phyloP scores from a whole-genome alignment of 805 yeast genomes.

The Candida maesae region DNA sequence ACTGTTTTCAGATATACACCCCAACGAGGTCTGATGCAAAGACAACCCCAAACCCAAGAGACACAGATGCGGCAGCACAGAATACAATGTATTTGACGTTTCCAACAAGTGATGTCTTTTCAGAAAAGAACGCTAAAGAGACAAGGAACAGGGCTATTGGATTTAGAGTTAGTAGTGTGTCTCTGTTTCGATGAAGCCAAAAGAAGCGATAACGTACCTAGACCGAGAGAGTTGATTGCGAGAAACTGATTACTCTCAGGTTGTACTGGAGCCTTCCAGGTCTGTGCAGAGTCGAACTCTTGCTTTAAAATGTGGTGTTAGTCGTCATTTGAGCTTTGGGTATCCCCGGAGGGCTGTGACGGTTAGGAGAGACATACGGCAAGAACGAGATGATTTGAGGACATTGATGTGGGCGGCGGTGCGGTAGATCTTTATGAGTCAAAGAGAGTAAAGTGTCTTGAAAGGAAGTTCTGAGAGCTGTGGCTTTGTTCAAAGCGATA shows the following conservation, averaged over 20 bases:
- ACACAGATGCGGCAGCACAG: conserved; percentile 32
- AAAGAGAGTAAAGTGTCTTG: too few relatives aligned
- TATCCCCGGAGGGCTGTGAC: too few relatives aligned
- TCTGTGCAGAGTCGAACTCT: not conserved
- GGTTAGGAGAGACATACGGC: too few relatives aligned
- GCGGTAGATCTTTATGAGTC: too few relatives aligned
- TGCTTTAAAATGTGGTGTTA: not conserved
- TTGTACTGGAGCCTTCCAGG: conserved; percentile 2
- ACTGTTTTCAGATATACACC: conserved; percentile 36
- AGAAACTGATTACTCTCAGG: conserved; percentile 3
- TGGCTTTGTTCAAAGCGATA: too few relatives aligned
- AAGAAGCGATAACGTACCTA: conserved; percentile 1
- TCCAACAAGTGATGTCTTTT: conserved; percentile 9
- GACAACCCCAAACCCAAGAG: conserved; percentile 38
- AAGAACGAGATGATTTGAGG: too few relatives aligned
- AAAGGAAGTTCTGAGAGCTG: too few relatives aligned
- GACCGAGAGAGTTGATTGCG: not conserved
- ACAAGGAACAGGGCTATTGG: conserved; percentile 7
- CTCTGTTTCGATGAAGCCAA: not conserved
- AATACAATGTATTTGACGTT: conserved; percentile 23
- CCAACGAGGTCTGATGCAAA: conserved; percentile 42
- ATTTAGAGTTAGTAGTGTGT: not conserved
- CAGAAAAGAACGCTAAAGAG: conserved; percentile 7
- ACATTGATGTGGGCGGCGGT: too few relatives aligned
- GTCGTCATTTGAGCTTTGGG: too few relatives aligned